These are phyloP conservation scores for Punica granatum DNA, from an alignment of 345 rosid species.

Conservation along the genomic window DNA sequence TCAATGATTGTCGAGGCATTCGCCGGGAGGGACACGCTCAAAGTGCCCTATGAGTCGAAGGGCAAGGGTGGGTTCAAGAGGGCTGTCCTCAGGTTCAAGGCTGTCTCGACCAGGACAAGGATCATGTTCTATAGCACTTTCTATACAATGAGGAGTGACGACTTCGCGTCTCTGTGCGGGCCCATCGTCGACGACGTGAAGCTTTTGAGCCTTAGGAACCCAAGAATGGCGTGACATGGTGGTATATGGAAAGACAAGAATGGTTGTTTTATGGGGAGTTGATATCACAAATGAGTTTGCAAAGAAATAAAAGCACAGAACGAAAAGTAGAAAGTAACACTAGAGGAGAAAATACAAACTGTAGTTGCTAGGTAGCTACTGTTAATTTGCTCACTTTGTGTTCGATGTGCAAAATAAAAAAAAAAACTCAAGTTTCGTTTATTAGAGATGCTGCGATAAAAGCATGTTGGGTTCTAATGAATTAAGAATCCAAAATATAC, in stretches of 20 bases:
- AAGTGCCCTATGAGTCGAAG: constrained; percentile 30
- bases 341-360: too few relatives aligned
- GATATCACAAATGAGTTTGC: background rate
- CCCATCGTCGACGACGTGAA: constrained; percentile 41
- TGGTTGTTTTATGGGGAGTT: background rate
- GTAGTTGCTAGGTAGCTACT: too few relatives aligned
- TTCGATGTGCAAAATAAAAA: background rate
- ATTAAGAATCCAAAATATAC: too few relatives aligned
- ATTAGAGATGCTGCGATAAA: too few relatives aligned
- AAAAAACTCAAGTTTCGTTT: too few relatives aligned
- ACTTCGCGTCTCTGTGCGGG: constrained; percentile 43
- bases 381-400: too few relatives aligned
- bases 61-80: constrained; percentile 44
- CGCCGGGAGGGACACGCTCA: constrained; percentile 26
- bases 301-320: background rate
- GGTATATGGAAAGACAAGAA: too few relatives aligned
- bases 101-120: constrained; percentile 22
- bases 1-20: constrained; percentile 32
- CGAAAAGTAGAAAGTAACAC: background rate
- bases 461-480: too few relatives aligned
- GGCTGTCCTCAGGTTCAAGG: constrained; percentile 28
- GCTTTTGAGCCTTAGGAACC: constrained; percentile 19
- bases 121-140: constrained; percentile 36
- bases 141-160: constrained; percentile 36
- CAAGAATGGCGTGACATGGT: constrained; percentile 3